Evolutionary conservation across 1,284 basidiomycete genomes (phyloP).

Genomic region (Rhodotorula sp.): DNA sequence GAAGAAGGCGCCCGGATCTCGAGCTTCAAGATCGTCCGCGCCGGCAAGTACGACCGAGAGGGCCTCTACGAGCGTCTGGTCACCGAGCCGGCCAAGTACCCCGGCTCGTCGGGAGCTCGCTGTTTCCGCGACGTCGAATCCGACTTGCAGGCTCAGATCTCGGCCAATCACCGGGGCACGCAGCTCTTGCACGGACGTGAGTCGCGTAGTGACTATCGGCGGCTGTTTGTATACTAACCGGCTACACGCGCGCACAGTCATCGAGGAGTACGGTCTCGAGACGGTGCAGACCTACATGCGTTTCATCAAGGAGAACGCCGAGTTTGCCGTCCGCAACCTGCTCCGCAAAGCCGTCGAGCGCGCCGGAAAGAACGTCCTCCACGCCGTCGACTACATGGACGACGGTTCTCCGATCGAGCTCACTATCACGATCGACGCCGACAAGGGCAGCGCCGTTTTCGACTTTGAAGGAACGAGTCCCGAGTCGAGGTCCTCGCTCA

Average conservation of each 20-base stretch:
- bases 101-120: conserved; percentile 57
- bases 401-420: conserved; percentile 76
- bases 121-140: conserved; percentile 80
- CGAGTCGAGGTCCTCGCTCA: conserved; percentile 61
- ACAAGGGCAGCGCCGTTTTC: conserved; percentile 74
- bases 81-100: conserved; percentile 76
- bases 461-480: conserved; percentile 70
- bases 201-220: no score
- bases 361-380: conserved; percentile 57
- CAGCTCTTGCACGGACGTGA: conserved; percentile 50
- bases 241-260: conserved; percentile 57
- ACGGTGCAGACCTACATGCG: conserved; percentile 91
- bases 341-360: conserved; percentile 69
- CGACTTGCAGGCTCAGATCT: conserved; percentile 92
- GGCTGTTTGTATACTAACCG: no score
- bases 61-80: conserved; percentile 75
- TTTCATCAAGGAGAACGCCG: conserved; percentile 85
- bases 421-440: conserved; percentile 72
- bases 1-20: conserved; percentile 83
- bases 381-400: conserved; percentile 68
- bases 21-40: conserved; percentile 81
- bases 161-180: conserved; percentile 80
- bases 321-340: conserved; percentile 78
- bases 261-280: conserved; percentile 77
- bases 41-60: conserved; percentile 75